Evolutionary conservation across 768 basidiomycete genomes (phyloP).

Genomic region (Cystobasidium ongulense): DNA sequence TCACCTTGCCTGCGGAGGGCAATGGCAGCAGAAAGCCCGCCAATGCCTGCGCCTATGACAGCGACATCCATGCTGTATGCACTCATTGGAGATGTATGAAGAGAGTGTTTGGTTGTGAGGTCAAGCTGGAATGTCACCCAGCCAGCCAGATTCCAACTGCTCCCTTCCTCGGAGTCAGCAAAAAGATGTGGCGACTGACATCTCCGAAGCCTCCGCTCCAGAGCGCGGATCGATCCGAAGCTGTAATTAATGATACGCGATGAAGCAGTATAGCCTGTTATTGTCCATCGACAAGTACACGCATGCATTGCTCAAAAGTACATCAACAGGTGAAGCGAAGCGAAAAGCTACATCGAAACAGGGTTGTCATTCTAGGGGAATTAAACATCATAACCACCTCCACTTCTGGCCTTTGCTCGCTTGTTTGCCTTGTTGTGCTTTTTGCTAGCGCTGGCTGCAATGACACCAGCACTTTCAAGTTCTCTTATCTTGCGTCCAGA

Average conservation of each 20-base stretch:
- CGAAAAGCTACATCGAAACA: not conserved
- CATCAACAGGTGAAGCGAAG: not conserved
- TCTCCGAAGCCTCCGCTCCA: not conserved
- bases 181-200: not conserved
- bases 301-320: not conserved
- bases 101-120: too few relatives aligned
- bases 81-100: not conserved
- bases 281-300: not conserved
- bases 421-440: constrained; percentile 79
- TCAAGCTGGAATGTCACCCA: too few relatives aligned
- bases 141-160: too few relatives aligned
- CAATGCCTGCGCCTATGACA: constrained; percentile 10
- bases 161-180: not conserved
- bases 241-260: not conserved
- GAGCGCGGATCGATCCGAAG: not conserved
- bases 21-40: constrained; percentile 15
- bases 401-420: constrained; percentile 78
- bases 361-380: not conserved
- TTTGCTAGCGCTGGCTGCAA: constrained; percentile 52
- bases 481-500: constrained; percentile 50
- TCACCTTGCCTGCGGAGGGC: constrained; percentile 14
- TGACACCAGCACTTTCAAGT: constrained; percentile 47
- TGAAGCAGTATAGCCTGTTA: not conserved
- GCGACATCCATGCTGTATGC: not conserved
- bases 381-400: constrained; percentile 71